Evolutionary conservation across 495 filamentous ascomycete species (phyloP).

Genomic region (Penicillium mononematosum): DNA sequence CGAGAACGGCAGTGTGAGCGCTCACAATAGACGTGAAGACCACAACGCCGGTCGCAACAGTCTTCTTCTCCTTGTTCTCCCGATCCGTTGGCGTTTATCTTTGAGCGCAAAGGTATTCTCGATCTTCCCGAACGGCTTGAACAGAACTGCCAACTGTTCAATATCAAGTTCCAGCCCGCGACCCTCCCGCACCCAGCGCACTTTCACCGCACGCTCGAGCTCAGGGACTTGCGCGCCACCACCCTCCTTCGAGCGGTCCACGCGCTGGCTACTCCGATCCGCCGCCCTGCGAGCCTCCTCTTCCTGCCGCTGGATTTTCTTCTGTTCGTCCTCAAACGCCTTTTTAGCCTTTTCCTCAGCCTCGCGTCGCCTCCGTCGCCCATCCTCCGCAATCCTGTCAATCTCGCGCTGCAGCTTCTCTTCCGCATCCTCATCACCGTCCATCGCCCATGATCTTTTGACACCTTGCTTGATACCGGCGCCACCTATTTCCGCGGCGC

Average conservation of each 20-base stretch:
- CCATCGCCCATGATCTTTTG: conserved; percentile 46
- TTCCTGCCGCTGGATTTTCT: conserved; percentile 36
- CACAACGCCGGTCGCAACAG: conserved; percentile 53
- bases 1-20: conserved; percentile 59
- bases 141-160: conserved; percentile 44
- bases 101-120: conserved; percentile 55
- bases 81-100: conserved; percentile 52
- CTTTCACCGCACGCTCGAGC: conserved; percentile 58
- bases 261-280: conserved; percentile 36
- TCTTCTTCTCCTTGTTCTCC: conserved; percentile 54
- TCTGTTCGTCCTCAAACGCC: conserved; percentile 51
- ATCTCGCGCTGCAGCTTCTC: conserved; percentile 60
- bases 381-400: conserved; percentile 63
- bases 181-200: conserved; percentile 56
- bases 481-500: conserved; percentile 28
- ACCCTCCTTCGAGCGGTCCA: conserved; percentile 44
- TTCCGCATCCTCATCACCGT: conserved; percentile 52
- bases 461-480: conserved; percentile 33
- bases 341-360: conserved; percentile 49
- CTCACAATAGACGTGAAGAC: conserved; percentile 59
- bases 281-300: conserved; percentile 34
- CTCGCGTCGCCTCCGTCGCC: conserved; percentile 50
- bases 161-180: conserved; percentile 43
- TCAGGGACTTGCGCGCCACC: conserved; percentile 51
- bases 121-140: conserved; percentile 55